A percentile compares a stretch with the other conserved stretches of the same genome.
phyloP scores from a whole-genome alignment of 306 rosid species.

The Lithocarpus polystachyus region DNA sequence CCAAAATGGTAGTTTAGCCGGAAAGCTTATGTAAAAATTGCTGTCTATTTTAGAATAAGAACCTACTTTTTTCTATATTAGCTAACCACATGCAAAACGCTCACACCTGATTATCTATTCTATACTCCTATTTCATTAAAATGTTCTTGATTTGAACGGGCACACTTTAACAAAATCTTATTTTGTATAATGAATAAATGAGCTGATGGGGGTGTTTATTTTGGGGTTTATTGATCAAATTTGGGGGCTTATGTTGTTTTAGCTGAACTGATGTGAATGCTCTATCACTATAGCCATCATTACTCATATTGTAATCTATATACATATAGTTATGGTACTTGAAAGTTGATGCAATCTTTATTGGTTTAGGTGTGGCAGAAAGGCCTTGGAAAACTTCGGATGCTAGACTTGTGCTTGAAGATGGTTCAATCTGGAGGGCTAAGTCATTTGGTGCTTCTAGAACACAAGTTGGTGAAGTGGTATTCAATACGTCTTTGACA shows the following conservation, averaged over 20 bases:
- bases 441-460: constrained; percentile 93
- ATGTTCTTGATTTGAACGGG: too few species aligned
- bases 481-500: constrained; percentile 88
- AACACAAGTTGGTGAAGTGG: constrained; percentile 98
- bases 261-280: not conserved
- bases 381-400: constrained; percentile 93
- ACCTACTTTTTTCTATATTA: too few species aligned
- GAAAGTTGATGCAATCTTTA: not conserved
- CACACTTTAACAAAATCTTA: not conserved
- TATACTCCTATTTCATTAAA: too few species aligned
- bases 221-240: too few species aligned
- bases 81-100: too few species aligned
- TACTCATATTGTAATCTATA: not conserved
- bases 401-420: constrained; percentile 88
- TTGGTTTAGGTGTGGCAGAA: constrained; percentile 47
- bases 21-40: too few species aligned
- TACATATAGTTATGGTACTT: not conserved
- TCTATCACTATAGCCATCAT: not conserved
- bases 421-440: constrained; percentile 93
- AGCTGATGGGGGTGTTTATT: too few species aligned
- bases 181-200: not conserved
- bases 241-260: too few species aligned
- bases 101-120: too few species aligned
- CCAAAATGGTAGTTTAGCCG: too few species aligned
- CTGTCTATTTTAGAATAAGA: too few species aligned